Evolutionary conservation across 352 stramenopile species (phyloP).

Genomic region (Phytophthora sojae): DNA sequence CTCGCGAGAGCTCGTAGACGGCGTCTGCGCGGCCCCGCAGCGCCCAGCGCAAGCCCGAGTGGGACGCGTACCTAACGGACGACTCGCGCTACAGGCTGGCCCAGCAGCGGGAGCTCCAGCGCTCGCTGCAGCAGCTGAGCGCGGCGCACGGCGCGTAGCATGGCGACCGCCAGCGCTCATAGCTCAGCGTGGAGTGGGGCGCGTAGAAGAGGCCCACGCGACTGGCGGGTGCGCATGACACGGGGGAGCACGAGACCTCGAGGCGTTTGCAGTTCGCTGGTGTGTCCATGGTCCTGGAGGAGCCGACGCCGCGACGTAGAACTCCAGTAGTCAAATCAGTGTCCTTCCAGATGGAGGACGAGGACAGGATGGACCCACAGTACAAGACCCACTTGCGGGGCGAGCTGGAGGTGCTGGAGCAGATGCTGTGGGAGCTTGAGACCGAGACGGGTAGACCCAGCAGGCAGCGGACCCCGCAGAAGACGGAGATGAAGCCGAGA

Average conservation of each 20-base stretch:
- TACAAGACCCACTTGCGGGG: constrained; percentile 37
- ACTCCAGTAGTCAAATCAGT: constrained; percentile 17
- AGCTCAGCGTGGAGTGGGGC: constrained; percentile 19
- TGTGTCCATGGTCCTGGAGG: constrained; percentile 30
- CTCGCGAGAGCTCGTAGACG: constrained; percentile 9
- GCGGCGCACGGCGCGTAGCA: constrained; percentile 40
- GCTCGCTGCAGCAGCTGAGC: constrained; percentile 51
- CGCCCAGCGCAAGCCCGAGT: constrained; percentile 29
- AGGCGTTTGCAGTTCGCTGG: constrained; percentile 32
- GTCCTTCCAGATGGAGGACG: constrained; percentile 40
- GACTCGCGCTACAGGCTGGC: constrained; percentile 53
- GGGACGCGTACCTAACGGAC: constrained; percentile 68
- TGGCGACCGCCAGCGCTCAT: constrained; percentile 10
- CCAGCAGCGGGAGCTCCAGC: constrained; percentile 53
- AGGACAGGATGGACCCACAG: constrained; percentile 18
- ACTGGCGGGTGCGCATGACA: constrained; percentile 17
- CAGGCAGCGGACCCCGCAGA: constrained; percentile 25
- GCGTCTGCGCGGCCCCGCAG: too few relatives aligned
- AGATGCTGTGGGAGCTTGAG: constrained; percentile 50
- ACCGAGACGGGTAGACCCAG: constrained; percentile 40
- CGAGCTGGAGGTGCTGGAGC: constrained; percentile 50
- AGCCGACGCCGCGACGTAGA: constrained; percentile 16
- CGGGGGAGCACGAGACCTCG: constrained; percentile 29
- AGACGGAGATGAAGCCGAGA: constrained; percentile 19
- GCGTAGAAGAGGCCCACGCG: constrained; percentile 11